Evolutionary conservation across 1,139 yeast genomes (phyloP).

Genomic region (Diutina scorzettiae): DNA sequence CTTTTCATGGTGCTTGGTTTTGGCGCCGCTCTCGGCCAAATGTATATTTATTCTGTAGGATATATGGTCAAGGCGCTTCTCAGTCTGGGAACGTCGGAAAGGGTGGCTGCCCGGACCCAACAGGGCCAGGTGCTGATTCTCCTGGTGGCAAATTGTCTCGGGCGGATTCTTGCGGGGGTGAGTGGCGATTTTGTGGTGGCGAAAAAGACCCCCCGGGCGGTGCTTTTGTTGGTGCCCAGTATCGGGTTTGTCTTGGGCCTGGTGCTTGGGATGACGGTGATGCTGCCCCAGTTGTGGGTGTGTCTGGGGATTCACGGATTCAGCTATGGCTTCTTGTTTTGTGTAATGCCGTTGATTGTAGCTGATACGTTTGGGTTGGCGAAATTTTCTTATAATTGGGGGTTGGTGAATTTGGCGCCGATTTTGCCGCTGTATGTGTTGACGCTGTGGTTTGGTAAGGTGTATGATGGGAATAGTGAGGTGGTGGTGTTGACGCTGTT

Average conservation of each 20-base stretch:
- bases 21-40: constrained; percentile 46
- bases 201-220: constrained; percentile 29
- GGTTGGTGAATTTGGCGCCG: constrained; percentile 42
- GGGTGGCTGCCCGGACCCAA: constrained; percentile 22
- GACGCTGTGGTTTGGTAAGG: constrained; percentile 39
- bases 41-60: constrained; percentile 53
- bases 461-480: constrained; percentile 33
- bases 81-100: constrained; percentile 10
- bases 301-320: constrained; percentile 38
- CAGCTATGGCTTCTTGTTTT: constrained; percentile 47
- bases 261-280: constrained; percentile 25
- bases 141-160: constrained; percentile 42
- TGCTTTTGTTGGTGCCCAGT: constrained; percentile 36
- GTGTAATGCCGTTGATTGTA: constrained; percentile 45
- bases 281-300: constrained; percentile 12
- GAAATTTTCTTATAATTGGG: constrained; percentile 47
- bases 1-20: constrained; percentile 34
- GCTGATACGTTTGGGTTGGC: constrained; percentile 47
- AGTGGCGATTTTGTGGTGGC: constrained; percentile 39
- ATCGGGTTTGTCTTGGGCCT: constrained; percentile 31
- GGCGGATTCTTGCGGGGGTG: constrained; percentile 40
- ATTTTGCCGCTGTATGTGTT: constrained; percentile 38
- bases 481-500: background rate
- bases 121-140: constrained; percentile 45
- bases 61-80: constrained; percentile 44